Percentiles rank a stretch among this genome's conserved stretches.
Conservation (phyloP, 768 basidiomycete species). For the Lactarius trivialis region DNA sequence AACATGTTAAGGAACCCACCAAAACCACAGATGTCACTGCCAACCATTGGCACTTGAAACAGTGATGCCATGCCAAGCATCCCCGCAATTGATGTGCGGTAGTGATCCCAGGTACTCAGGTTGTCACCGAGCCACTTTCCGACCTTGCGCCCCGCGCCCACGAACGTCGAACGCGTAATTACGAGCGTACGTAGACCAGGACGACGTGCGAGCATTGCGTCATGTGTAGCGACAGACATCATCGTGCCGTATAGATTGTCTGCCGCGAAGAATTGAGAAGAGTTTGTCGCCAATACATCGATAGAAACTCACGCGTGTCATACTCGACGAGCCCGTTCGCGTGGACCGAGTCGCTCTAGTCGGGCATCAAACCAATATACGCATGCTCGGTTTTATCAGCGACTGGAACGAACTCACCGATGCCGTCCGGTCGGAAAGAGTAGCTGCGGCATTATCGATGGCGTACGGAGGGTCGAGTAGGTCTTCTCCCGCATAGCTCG, state of each 20-base stretch:
- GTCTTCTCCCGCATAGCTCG: slow-evolving; percentile 29
- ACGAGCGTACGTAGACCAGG: slow-evolving; percentile 55
- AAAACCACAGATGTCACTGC: slow-evolving; percentile 67
- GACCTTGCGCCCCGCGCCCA: slow-evolving; percentile 58
- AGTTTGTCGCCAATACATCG: background rate
- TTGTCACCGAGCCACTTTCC: slow-evolving; percentile 75
- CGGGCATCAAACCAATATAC: background rate
- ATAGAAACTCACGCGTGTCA: slow-evolving; percentile 37
- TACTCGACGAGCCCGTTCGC: slow-evolving; percentile 55
- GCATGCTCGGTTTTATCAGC: background rate
- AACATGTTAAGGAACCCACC: slow-evolving; percentile 31
- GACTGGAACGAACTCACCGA: slow-evolving; percentile 46
- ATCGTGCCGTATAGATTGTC: slow-evolving; percentile 65
- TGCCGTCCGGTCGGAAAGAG: slow-evolving; percentile 48
- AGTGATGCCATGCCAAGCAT: slow-evolving; percentile 60
- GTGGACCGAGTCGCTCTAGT: slow-evolving; percentile 37
- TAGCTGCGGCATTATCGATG: slow-evolving; percentile 48
- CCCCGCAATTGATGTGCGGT: slow-evolving; percentile 53
- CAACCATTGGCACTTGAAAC: slow-evolving; percentile 70
- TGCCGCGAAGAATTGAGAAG: slow-evolving; percentile 11
- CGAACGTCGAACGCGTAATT: slow-evolving; percentile 70
- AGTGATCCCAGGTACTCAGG: slow-evolving; percentile 51
- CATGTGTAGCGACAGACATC: slow-evolving; percentile 58
- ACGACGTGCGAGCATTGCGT: slow-evolving; percentile 56
- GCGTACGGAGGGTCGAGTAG: slow-evolving; percentile 49